Percentiles rank a stretch among this genome's conserved stretches.
These are phyloP conservation scores for Naematelia encephala DNA, from an alignment of 768 basidiomycete species.

Conservation along the genomic window DNA sequence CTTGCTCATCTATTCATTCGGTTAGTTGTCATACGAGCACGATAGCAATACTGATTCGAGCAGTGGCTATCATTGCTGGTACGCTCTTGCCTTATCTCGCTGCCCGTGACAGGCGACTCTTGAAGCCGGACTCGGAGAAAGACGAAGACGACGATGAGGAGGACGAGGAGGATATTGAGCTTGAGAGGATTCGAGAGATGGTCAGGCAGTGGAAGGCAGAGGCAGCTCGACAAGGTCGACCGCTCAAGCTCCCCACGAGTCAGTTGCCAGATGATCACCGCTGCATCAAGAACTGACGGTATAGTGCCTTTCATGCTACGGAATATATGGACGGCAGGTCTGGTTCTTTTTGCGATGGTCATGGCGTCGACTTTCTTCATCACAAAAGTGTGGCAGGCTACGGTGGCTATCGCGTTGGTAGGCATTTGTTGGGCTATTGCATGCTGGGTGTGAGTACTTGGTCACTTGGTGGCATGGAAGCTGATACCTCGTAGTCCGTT, in stretches of 20 bases:
- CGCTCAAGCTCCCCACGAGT: conserved; percentile 71
- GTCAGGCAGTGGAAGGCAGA: conserved; percentile 82
- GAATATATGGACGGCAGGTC: conserved; percentile 88
- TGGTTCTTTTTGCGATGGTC: conserved; percentile 72
- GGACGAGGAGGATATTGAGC: conserved; percentile 67
- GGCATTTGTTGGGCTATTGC: conserved; percentile 96
- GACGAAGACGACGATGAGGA: conserved; percentile 52
- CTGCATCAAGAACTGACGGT: too few species aligned
- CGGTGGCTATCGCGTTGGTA: conserved; percentile 73
- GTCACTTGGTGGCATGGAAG: not conserved
- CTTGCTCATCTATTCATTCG: conserved; percentile 83
- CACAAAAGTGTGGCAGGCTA: conserved; percentile 73
- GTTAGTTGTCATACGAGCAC: conserved; percentile 53
- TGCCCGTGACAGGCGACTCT: conserved; percentile 72
- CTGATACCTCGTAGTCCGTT: conserved; percentile 59
- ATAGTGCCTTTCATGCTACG: conserved; percentile 78
- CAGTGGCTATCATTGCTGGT: conserved; percentile 83
- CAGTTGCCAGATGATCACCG: too few species aligned
- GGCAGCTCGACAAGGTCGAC: conserved; percentile 69
- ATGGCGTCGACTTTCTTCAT: conserved; percentile 84
- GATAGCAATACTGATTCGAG: not conserved
- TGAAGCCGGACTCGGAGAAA: conserved; percentile 56
- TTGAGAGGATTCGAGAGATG: conserved; percentile 64
- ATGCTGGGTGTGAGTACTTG: conserved; percentile 68
- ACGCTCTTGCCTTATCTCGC: conserved; percentile 75